A percentile compares a stretch with the other conserved stretches of the same genome.
These are phyloP conservation scores for Lagenidium giganteum DNA, from an alignment of 352 stramenopile genomes.

Conservation along the genomic window DNA sequence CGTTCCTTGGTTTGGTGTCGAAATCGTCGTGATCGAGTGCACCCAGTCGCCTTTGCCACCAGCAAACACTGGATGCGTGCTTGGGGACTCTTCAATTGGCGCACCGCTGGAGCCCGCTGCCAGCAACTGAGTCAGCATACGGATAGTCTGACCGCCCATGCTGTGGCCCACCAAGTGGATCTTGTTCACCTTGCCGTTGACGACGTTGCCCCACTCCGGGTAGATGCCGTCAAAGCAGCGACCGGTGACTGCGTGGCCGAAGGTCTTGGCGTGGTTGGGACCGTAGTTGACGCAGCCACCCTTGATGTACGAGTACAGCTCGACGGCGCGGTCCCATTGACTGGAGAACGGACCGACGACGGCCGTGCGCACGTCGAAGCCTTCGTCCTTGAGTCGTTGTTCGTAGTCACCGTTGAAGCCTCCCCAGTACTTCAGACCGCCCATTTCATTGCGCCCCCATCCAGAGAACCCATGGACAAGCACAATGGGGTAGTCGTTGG, in stretches of 20 bases:
- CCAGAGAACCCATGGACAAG: constrained; percentile 34
- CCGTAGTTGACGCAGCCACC: constrained; percentile 37
- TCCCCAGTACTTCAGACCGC: constrained; percentile 27
- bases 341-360: constrained; percentile 25
- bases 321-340: constrained; percentile 43
- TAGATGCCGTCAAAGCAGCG: constrained; percentile 27
- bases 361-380: constrained; percentile 25
- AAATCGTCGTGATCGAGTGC: constrained; percentile 28
- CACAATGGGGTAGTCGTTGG: constrained; percentile 27
- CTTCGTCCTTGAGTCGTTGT: constrained; percentile 18
- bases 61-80: constrained; percentile 18
- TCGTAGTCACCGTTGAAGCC: constrained; percentile 26
- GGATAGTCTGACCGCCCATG: constrained; percentile 34
- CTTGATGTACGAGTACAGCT: constrained; percentile 47
- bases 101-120: constrained; percentile 22
- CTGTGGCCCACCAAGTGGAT: constrained; percentile 37
- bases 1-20: constrained; percentile 21
- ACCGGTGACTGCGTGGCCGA: constrained; percentile 24
- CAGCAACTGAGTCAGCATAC: constrained; percentile 36
- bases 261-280: constrained; percentile 18
- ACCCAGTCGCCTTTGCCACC: constrained; percentile 30
- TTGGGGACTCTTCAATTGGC: constrained; percentile 15
- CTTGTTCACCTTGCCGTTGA: constrained; percentile 30
- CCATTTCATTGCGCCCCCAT: constrained; percentile 25
- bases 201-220: constrained; percentile 28